Percentiles rank a stretch among this genome's conserved stretches.
phyloP scores from a whole-genome alignment of 176 grass and related monocot species.

The Melocanna baccifera region DNA sequence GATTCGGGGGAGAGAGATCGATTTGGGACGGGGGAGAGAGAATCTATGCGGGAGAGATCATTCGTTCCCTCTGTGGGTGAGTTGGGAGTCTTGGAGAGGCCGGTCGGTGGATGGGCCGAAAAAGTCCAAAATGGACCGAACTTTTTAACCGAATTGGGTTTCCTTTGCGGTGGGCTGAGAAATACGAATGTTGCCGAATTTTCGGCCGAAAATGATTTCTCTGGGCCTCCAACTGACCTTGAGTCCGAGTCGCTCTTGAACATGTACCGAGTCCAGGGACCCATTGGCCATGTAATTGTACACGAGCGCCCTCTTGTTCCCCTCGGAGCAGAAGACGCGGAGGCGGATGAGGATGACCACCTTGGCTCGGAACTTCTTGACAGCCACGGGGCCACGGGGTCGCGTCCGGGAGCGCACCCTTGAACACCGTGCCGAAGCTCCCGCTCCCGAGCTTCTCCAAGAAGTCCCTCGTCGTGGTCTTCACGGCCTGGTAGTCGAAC shows the following conservation, averaged over 20 bases:
- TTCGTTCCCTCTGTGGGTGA: too few species aligned
- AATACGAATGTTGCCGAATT: too few species aligned
- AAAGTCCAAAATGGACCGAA: too few species aligned
- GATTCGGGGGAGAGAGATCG: too few species aligned
- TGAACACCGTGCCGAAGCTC: slow-evolving; percentile 49
- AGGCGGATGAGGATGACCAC: slow-evolving; percentile 50
- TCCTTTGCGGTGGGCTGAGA: too few species aligned
- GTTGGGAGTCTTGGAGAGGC: too few species aligned
- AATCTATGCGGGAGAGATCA: too few species aligned
- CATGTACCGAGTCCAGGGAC: slow-evolving; percentile 39
- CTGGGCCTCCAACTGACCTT: slow-evolving; percentile 36
- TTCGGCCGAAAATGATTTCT: too few species aligned
- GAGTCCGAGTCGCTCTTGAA: slow-evolving; percentile 22
- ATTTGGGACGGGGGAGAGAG: too few species aligned
- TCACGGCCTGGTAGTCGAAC: slow-evolving; percentile 40
- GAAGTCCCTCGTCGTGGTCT: slow-evolving; percentile 39
- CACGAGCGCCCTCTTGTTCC: slow-evolving; percentile 44
- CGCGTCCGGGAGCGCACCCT: slow-evolving; percentile 21
- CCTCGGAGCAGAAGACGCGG: slow-evolving; percentile 48
- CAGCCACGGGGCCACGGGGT: slow-evolving; percentile 39
- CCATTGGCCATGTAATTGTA: slow-evolving; percentile 54
- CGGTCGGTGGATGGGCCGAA: too few species aligned
- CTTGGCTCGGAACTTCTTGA: slow-evolving; percentile 48
- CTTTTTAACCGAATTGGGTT: too few species aligned
- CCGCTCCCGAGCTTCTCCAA: slow-evolving; percentile 45